Conservation (phyloP, 1,139 yeast genomes). For the Zygosaccharomyces sapae region DNA sequence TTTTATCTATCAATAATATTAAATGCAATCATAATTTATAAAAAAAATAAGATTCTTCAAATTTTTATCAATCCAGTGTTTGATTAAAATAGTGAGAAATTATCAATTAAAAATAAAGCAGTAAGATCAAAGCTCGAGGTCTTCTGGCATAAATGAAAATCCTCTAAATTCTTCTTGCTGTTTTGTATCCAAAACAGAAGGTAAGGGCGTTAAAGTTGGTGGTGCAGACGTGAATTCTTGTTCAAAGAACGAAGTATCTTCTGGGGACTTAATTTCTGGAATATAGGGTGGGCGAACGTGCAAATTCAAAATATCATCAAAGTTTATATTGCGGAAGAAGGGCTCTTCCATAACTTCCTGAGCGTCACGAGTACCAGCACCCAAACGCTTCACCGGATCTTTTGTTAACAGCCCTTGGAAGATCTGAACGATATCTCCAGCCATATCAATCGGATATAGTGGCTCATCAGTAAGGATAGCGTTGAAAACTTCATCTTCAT, state of each 20-base stretch:
- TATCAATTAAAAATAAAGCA: not conserved
- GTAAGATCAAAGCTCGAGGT: constrained; percentile 25
- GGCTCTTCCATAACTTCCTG: constrained; percentile 92
- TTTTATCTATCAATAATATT: constrained; percentile 1
- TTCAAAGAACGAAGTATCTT: constrained; percentile 90
- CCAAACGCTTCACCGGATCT: constrained; percentile 79
- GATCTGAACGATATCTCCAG: constrained; percentile 91
- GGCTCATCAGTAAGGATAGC: constrained; percentile 98
- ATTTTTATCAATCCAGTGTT: too few relatives aligned
- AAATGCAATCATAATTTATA: constrained; percentile 1
- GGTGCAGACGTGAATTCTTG: constrained; percentile 92
- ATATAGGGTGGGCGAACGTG: constrained; percentile 80
- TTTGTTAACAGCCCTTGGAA: constrained; percentile 86
- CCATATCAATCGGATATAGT: constrained; percentile 96
- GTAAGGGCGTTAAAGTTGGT: constrained; percentile 92
- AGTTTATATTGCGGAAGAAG: constrained; percentile 82
- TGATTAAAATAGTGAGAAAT: not conserved
- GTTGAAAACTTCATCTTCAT: constrained; percentile 95
- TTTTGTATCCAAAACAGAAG: constrained; percentile 75
- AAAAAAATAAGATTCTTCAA: too few relatives aligned
- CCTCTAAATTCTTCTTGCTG: constrained; percentile 98
- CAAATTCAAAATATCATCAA: constrained; percentile 75
- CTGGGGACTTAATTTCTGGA: constrained; percentile 78
- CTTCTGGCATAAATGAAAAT: constrained; percentile 82
- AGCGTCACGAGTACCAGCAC: constrained; percentile 85